Conservation (phyloP, 208 protist species). For the Trypanosoma melophagium region DNA sequence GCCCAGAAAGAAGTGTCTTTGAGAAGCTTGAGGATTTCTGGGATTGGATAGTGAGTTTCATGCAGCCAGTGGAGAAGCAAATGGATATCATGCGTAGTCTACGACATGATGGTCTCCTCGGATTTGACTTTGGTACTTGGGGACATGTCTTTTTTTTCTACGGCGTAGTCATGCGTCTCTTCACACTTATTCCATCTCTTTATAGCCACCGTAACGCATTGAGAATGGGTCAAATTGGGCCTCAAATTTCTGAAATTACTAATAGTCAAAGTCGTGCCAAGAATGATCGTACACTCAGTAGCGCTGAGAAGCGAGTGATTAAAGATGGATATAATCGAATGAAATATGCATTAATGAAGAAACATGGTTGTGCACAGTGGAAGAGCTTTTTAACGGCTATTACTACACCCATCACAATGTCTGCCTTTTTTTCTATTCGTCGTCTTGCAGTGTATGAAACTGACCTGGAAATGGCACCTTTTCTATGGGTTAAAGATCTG, state of each 20-base stretch:
- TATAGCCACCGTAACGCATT: slow-evolving; percentile 85
- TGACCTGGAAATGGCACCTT: slow-evolving; percentile 79
- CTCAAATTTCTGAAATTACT: slow-evolving; percentile 79
- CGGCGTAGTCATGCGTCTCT: slow-evolving; percentile 69
- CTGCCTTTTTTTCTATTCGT: slow-evolving; percentile 83
- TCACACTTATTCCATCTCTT: slow-evolving; percentile 73
- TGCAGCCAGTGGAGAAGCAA: slow-evolving; percentile 87
- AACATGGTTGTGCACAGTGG: slow-evolving; percentile 80
- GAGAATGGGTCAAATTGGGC: slow-evolving; percentile 70
- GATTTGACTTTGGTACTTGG: slow-evolving; percentile 76
- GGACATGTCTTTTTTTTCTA: slow-evolving; percentile 85
- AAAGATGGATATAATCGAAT: slow-evolving; percentile 85
- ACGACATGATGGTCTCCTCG: slow-evolving; percentile 69
- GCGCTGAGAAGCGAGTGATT: slow-evolving; percentile 81
- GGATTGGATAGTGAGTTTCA: slow-evolving; percentile 83
- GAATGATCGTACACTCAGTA: slow-evolving; percentile 78
- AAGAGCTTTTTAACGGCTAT: slow-evolving; percentile 77
- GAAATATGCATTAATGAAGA: slow-evolving; percentile 84
- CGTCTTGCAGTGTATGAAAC: slow-evolving; percentile 82
- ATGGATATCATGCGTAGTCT: slow-evolving; percentile 77
- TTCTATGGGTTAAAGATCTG: slow-evolving; percentile 82
- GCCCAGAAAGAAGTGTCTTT: slow-evolving; percentile 79
- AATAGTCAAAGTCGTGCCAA: slow-evolving; percentile 75
- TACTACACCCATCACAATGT: slow-evolving; percentile 76
- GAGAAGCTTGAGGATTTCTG: slow-evolving; percentile 85